Conservation (phyloP, 305 asterid genomes). For the Fraxinus xanthoxyloides region DNA sequence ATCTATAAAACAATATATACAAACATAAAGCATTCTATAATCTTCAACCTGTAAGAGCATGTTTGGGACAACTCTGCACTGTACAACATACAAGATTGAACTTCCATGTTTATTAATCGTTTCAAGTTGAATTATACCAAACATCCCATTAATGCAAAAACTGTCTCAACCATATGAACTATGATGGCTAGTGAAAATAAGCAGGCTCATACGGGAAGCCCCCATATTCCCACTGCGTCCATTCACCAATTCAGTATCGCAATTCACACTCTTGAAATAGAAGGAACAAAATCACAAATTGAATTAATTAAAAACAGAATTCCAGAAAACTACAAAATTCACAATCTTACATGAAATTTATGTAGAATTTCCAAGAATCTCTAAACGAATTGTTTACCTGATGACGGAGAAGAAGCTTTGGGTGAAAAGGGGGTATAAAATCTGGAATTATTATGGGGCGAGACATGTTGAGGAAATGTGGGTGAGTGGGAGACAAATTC, state of each 20-base stretch:
- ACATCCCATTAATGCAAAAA: background rate
- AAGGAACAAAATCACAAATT: background rate
- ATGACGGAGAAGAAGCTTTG: slow-evolving; percentile 47
- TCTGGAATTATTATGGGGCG: slow-evolving; percentile 20
- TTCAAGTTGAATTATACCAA: background rate
- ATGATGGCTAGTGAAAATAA: background rate
- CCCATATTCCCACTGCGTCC: background rate
- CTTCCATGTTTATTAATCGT: background rate
- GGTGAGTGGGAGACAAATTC: slow-evolving; percentile 17
- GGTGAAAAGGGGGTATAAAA: slow-evolving; percentile 27
- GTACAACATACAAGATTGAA: background rate
- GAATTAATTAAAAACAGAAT: background rate
- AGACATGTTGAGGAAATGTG: slow-evolving; percentile 26
- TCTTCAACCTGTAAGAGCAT: background rate
- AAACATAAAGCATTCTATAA: background rate
- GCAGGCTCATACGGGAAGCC: background rate
- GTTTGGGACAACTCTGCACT: background rate
- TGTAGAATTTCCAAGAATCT: slow-evolving; percentile 3
- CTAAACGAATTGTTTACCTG: slow-evolving; percentile 35
- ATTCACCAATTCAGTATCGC: background rate
- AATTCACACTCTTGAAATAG: background rate
- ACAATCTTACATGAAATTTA: background rate
- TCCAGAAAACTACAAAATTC: background rate
- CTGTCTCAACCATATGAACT: background rate
- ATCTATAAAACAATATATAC: background rate